Base-by-base conservation (phyloP, 1,139 yeast genomes). In the Blastobotrys capitulatus region DNA sequence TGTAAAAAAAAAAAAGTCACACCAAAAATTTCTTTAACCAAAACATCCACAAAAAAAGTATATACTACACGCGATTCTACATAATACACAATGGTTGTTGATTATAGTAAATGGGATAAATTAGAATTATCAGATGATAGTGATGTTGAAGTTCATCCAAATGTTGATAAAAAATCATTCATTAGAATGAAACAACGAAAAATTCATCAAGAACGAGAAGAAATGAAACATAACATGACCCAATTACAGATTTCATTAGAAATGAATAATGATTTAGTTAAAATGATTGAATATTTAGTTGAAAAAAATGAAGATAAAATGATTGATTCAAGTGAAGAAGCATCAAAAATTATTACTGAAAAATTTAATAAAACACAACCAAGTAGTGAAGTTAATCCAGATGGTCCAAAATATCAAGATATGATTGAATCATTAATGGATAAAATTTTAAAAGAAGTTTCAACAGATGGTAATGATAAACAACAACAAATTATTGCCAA, bases 31-130 rank as follows among this genome's bases (percentile, higher is more conserved):
- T n/a, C n/a, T n/a, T n/a, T n/a, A n/a, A n/a, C n/a, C n/a, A 4
- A 22, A 22, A 22, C 25, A 22, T 22, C 7, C 25, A 22, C 25
- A 5, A 22, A 4, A 22, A 4, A 22, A 4, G 7, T 7, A 5
- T 7, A 5, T 7, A 22, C 25, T 22, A n/a, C 25, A 22, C 25
- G 25, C 25, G 7, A 4, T 22, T 7, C 4, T 7, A 5, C 25
- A 35, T 10, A 19, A 18, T 19, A 37, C 20, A 25, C 15, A 32
- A 68, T 67, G 71, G 70, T 67, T 9, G 82, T 90, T 59, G 98
- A 92, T 65, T 92, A 92, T 69, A 89, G 97, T 13, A 92, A 92
- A 66, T 92, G 98, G 97, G 99, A 92, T 68, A 88, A 88, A 65
- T 79, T 92, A 53, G 98, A 92, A 67, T 73, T 92, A 44, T 87